Conservation (phyloP, 257 asterid species). For the Primulina tabacum region DNA sequence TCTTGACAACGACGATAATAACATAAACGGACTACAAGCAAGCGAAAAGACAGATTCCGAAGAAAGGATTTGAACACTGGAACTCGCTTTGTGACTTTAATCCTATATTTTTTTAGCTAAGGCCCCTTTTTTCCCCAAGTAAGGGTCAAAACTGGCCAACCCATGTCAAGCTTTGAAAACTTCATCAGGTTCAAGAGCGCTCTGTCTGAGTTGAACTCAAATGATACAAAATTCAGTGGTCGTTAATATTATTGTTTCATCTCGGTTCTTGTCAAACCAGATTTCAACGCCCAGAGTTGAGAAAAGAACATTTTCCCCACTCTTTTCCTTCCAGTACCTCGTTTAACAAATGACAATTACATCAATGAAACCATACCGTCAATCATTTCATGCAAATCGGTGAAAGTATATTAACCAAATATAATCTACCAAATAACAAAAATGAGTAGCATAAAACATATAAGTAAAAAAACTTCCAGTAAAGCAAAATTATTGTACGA, state of each 20-base stretch:
- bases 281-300: not conserved
- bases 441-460: not conserved
- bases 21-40: not conserved
- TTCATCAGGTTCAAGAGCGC: not conserved
- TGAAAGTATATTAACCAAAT: not conserved
- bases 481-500: not conserved
- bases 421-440: not conserved
- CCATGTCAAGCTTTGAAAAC: not conserved
- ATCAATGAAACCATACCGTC: not conserved
- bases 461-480: not conserved
- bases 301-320: no score
- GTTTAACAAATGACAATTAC: not conserved
- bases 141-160: not conserved
- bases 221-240: not conserved
- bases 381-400: no score
- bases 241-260: not conserved
- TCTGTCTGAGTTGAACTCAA: not conserved
- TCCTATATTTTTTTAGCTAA: not conserved
- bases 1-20: no score
- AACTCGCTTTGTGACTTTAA: not conserved
- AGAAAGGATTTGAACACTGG: not conserved
- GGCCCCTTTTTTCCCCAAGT: not conserved
- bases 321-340: not conserved
- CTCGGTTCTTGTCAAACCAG: not conserved
- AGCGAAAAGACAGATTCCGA: not conserved